Evolutionary conservation across 2,329 filamentous ascomycete species (phyloP).

Genomic region (Fusarium marasasianum): DNA sequence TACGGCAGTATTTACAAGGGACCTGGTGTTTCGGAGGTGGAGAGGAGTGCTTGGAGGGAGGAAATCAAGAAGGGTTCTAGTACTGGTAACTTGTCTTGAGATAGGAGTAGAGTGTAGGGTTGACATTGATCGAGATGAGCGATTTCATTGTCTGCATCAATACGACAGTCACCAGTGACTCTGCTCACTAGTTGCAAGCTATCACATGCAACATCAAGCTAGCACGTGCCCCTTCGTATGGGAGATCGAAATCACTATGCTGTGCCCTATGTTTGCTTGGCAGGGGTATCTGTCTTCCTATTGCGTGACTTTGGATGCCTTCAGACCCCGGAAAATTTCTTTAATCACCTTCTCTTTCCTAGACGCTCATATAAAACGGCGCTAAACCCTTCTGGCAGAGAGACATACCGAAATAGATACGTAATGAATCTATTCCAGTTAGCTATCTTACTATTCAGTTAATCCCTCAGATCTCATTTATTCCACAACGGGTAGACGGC

Average conservation of each 20-base stretch:
- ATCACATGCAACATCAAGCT: too few relatives aligned
- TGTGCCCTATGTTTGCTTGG: not conserved
- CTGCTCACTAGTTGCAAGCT: too few relatives aligned
- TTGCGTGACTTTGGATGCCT: not conserved
- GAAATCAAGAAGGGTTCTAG: slow-evolving; percentile 50
- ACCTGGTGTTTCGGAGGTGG: slow-evolving; percentile 62
- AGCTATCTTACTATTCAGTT: too few relatives aligned
- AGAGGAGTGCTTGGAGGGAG: slow-evolving; percentile 61
- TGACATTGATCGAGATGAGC: too few relatives aligned
- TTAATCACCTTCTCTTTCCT: not conserved
- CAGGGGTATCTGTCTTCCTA: not conserved
- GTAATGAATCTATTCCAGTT: too few relatives aligned
- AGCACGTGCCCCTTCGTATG: not conserved
- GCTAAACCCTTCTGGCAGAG: not conserved
- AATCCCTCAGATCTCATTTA: not conserved
- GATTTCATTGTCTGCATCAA: too few relatives aligned
- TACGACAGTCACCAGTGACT: too few relatives aligned
- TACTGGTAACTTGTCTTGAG: slow-evolving; percentile 46
- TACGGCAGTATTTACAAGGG: slow-evolving; percentile 70
- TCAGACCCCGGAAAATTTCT: not conserved
- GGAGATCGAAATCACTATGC: not conserved
- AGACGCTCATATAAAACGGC: not conserved
- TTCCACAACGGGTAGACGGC: not conserved
- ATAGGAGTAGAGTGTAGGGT: too few relatives aligned
- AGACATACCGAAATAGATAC: too few relatives aligned